phyloP scores from a whole-genome alignment of 345 rosid genomes.

The Brassica cretica region DNA sequence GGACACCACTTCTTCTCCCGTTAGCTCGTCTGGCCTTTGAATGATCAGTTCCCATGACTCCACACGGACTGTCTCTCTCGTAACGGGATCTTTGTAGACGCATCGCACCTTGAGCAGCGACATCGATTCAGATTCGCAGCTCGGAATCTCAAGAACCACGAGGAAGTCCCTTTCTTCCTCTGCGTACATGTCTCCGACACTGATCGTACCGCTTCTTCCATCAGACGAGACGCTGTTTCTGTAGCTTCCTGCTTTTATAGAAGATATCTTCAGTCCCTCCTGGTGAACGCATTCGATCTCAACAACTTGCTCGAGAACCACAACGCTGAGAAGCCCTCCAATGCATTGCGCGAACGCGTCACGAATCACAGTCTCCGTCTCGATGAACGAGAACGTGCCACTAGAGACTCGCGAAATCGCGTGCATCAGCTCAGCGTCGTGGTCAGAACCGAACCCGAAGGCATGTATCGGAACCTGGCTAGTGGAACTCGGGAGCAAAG shows the following conservation, averaged over 20 bases:
- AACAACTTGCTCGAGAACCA: slow-evolving; percentile 65
- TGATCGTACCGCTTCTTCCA: slow-evolving; percentile 51
- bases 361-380: slow-evolving; percentile 76
- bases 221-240: slow-evolving; percentile 47
- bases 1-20: slow-evolving; percentile 53
- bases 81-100: slow-evolving; percentile 62
- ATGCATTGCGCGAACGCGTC: slow-evolving; percentile 99
- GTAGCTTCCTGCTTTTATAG: slow-evolving; percentile 84
- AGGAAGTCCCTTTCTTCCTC: slow-evolving; percentile 95
- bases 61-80: slow-evolving; percentile 46
- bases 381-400: slow-evolving; percentile 94
- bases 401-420: slow-evolving; percentile 70
- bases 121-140: slow-evolving; percentile 45
- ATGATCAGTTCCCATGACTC: slow-evolving; percentile 54
- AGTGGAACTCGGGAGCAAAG: slow-evolving; percentile 56
- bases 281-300: slow-evolving; percentile 55
- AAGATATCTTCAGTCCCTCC: slow-evolving; percentile 47
- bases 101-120: slow-evolving; percentile 71
- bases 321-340: slow-evolving; percentile 92
- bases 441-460: slow-evolving; percentile 91
- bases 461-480: slow-evolving; percentile 71
- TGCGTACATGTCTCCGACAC: slow-evolving; percentile 89
- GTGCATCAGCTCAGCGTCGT: slow-evolving; percentile 88
- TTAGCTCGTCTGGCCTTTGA: slow-evolving; percentile 50
- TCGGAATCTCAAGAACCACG: slow-evolving; percentile 63